Percentiles rank a stretch among this genome's conserved stretches.
Evolutionary conservation across 1,139 yeast genomes (phyloP).

Genomic region (Scheffersomyces illinoinensis): DNA sequence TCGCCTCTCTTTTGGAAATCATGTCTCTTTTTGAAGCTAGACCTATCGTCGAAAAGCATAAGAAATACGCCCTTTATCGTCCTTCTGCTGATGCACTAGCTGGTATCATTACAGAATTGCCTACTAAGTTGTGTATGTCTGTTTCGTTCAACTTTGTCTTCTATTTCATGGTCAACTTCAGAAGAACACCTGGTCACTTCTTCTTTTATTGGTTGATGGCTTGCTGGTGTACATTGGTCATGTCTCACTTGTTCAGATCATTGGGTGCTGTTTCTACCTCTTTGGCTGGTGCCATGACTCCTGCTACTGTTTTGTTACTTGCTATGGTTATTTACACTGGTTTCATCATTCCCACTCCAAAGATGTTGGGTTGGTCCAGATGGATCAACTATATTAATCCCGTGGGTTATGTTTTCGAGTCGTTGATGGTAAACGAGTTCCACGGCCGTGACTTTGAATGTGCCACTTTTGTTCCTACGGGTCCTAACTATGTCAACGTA

Average conservation of each 20-base stretch:
- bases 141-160: constrained; percentile 59
- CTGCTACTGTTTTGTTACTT: constrained; percentile 62
- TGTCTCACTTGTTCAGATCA: constrained; percentile 74
- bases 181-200: constrained; percentile 67
- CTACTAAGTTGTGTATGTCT: constrained; percentile 57
- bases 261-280: constrained; percentile 66
- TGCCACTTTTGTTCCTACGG: constrained; percentile 53
- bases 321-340: constrained; percentile 74
- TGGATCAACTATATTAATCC: constrained; percentile 81
- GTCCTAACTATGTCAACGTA: constrained; percentile 43
- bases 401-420: constrained; percentile 66
- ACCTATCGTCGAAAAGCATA: constrained; percentile 78
- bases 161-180: constrained; percentile 69
- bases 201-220: constrained; percentile 63
- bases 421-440: constrained; percentile 65
- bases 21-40: constrained; percentile 71
- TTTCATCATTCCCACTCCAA: constrained; percentile 65
- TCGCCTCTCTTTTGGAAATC: constrained; percentile 72
- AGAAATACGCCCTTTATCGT: constrained; percentile 70
- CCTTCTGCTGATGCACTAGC: constrained; percentile 80
- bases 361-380: constrained; percentile 75
- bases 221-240: constrained; percentile 54
- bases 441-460: constrained; percentile 42
- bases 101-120: constrained; percentile 66
- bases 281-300: constrained; percentile 69